Base-by-base conservation (phyloP, 2,329 filamentous ascomycete species). In the Penicillium sp. region DNA sequence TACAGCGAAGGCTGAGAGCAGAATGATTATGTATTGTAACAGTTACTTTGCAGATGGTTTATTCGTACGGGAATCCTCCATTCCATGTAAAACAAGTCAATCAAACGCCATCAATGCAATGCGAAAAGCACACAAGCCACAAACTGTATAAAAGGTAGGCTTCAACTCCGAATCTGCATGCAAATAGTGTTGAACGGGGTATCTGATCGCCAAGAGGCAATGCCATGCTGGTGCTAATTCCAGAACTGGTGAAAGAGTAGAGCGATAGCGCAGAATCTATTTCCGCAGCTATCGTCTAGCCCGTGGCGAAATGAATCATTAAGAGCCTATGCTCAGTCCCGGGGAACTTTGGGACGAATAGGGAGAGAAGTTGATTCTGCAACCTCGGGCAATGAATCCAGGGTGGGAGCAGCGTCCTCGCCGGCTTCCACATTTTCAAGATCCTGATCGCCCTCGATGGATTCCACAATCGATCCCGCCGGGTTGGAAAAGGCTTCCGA, bases 401-500 rank as follows among this genome's bases (percentile, higher is more conserved):
- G 38, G 16, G 28, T 44, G 36, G 14, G 4, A 33, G 43, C 39
- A 1, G 60, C 62, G 14, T 67, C 66, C 10, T 62, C 66, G 8
- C 39, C 56, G 4, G 54, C 27, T 43, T 57, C 55, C 27, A 40
- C 42, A n/a, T 62, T 57, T 11, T 56, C 56, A 18, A 62, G 40
- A 35, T 64, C 58, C 24, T 71, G 65, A 20, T 74, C 71, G 40
- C 79, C 78, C 4, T 82, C 68, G 7, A 60, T 58, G 5, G 61
- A 64, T 27, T 63, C 63, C 11, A 63, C 25, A 6, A 66, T 71
- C 1, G 79, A 81, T 24, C 79, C 76, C 8, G 69, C 71, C 48
- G 79, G 60, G 18, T 69, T 65, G 3, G 65, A 68, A 14, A 80
- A 72, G 42, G 82, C 79, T 11, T 78, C 75, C 64, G 46, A 68